phyloP scores from a whole-genome alignment of 208 protist genomes.

The Lotmaria passim region DNA sequence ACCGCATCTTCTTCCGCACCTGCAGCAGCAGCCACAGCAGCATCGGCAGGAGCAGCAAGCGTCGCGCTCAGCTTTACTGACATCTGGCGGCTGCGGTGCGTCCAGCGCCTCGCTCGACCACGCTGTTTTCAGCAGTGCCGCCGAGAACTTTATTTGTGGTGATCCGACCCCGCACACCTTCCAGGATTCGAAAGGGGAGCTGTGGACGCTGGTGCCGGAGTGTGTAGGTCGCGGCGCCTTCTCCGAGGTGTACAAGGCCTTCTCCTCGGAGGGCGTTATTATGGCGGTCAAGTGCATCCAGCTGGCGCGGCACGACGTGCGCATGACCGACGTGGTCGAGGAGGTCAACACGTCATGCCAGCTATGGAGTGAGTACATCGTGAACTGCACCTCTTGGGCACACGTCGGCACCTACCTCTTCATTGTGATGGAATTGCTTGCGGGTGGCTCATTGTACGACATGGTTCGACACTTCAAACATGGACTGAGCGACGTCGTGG shows the following conservation, averaged over 20 bases:
- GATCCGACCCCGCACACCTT: constrained; percentile 27
- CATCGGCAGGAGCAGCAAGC: neutral
- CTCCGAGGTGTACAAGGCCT: constrained; percentile 65
- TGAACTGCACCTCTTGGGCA: constrained; percentile 73
- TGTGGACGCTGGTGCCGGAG: constrained; percentile 57
- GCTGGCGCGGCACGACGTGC: constrained; percentile 52
- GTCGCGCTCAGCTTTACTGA: neutral
- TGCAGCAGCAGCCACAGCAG: neutral
- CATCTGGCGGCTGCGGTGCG: neutral
- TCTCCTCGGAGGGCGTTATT: constrained; percentile 62
- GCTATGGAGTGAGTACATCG: constrained; percentile 83
- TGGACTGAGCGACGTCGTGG: constrained; percentile 37
- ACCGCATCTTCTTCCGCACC: neutral
- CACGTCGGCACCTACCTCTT: constrained; percentile 61
- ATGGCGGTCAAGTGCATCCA: constrained; percentile 81
- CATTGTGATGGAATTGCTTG: constrained; percentile 85
- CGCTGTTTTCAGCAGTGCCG: neutral
- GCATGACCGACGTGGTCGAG: constrained; percentile 48
- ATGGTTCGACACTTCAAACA: constrained; percentile 65
- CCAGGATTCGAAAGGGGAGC: constrained; percentile 55
- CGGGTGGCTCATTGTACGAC: constrained; percentile 74
- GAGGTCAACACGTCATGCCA: constrained; percentile 71
- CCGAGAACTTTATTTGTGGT: constrained; percentile 34
- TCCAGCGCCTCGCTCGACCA: constrained; percentile 6
- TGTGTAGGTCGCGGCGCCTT: constrained; percentile 65